A percentile compares a stretch with the other conserved stretches of the same genome.
phyloP scores from a whole-genome alignment of 352 stramenopile genomes.

The Phytophthora sansomeana region DNA sequence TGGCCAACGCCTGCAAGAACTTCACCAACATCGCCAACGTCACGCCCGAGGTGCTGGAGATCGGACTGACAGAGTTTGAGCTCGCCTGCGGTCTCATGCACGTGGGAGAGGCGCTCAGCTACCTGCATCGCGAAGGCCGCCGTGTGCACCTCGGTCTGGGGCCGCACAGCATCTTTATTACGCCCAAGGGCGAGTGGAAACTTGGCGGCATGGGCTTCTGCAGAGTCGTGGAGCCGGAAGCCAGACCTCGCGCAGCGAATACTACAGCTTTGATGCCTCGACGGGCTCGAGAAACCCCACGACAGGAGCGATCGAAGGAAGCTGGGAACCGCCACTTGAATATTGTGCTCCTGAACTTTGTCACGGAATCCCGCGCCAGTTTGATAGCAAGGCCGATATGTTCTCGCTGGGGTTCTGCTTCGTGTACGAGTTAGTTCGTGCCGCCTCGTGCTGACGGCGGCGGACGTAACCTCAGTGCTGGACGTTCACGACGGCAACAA shows the following conservation, averaged over 20 bases:
- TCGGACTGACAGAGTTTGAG: conserved; percentile 90
- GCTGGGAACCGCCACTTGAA: conserved; percentile 85
- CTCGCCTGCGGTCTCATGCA: conserved; percentile 89
- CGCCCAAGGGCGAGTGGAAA: conserved; percentile 93
- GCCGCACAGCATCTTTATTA: conserved; percentile 92
- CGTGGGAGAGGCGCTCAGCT: conserved; percentile 90
- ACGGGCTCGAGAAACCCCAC: conserved; percentile 60
- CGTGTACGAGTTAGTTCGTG: conserved; percentile 88
- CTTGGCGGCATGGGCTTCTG: conserved; percentile 92
- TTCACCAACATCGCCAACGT: conserved; percentile 89
- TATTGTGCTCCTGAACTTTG: conserved; percentile 88
- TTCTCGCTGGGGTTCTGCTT: conserved; percentile 88
- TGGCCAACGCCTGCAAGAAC: conserved; percentile 92
- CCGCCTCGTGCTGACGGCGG: conserved; percentile 79
- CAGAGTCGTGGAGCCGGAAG: conserved; percentile 80
- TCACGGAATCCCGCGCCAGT: conserved; percentile 86
- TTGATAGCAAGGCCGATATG: conserved; percentile 85
- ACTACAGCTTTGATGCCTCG: conserved; percentile 71
- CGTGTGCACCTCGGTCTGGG: conserved; percentile 88
- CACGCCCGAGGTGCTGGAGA: conserved; percentile 88
- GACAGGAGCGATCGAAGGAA: conserved; percentile 65
- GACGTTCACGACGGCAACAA: conserved; percentile 89
- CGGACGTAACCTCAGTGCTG: conserved; percentile 80
- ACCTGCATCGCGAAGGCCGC: conserved; percentile 89
- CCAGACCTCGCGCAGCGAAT: conserved; percentile 87